These are phyloP conservation scores for Entomortierella beljakovae DNA, from an alignment of 192 early-diverging fungal species.

Conservation along the genomic window DNA sequence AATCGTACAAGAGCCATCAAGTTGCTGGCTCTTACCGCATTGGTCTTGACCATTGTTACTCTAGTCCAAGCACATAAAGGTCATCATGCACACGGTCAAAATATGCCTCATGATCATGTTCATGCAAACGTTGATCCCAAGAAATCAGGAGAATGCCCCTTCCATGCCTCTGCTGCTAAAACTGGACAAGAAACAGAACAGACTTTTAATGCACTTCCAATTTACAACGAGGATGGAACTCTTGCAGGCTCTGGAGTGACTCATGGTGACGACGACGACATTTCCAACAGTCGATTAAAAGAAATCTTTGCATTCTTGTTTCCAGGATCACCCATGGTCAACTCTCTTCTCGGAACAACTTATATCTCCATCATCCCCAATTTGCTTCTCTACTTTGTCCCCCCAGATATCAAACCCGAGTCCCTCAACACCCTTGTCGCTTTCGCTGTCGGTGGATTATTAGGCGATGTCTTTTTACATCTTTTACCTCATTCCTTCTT, in stretches of 20 bases:
- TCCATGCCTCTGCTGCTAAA: constrained; percentile 15
- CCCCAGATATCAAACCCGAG: constrained; percentile 67
- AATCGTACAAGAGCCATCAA: constrained; percentile 29
- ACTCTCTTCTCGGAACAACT: constrained; percentile 77
- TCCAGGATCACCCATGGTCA: constrained; percentile 66
- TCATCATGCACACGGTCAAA: constrained; percentile 7
- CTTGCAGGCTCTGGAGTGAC: constrained; percentile 20
- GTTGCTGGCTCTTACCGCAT: constrained; percentile 15
- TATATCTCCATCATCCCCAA: constrained; percentile 89
- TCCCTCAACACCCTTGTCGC: constrained; percentile 81
- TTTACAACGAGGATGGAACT: constrained; percentile 41
- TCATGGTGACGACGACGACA: neutral
- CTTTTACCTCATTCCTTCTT: constrained; percentile 83
- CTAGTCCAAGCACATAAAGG: constrained; percentile 36
- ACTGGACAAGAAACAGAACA: constrained; percentile 17
- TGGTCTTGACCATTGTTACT: constrained; percentile 11
- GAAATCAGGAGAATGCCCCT: constrained; percentile 34
- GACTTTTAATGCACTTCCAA: constrained; percentile 23
- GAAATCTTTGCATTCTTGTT: constrained; percentile 65
- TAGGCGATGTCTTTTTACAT: constrained; percentile 90
- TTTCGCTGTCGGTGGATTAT: constrained; percentile 87
- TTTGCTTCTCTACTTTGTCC: constrained; percentile 82
- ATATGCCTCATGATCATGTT: constrained; percentile 35
- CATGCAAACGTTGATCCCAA: constrained; percentile 44
- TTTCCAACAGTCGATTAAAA: constrained; percentile 47